These are phyloP conservation scores for Halophytophthora batemanensis DNA, from an alignment of 352 stramenopile species.

Conservation along the genomic window DNA sequence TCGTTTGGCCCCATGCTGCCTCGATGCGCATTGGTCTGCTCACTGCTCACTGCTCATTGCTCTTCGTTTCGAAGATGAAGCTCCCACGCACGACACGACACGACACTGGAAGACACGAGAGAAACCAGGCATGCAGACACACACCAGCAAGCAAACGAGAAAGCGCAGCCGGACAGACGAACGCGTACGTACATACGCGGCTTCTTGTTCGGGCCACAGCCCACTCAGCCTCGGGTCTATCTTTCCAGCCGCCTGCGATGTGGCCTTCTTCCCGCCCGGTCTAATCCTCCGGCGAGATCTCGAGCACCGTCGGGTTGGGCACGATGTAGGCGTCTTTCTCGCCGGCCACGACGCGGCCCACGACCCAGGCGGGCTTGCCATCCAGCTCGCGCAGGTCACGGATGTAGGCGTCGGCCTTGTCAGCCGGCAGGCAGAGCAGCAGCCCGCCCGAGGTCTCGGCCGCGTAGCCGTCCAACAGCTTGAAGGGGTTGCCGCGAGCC, in stretches of 20 bases:
- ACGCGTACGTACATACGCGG: not conserved
- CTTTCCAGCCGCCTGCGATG: no score
- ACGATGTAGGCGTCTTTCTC: conserved; percentile 61
- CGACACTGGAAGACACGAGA: no score
- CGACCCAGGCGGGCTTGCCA: conserved; percentile 90
- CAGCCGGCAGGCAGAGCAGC: conserved; percentile 87
- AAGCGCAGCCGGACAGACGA: no score
- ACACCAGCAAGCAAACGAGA: no score
- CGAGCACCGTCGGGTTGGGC: conserved; percentile 46
- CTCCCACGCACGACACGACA: no score
- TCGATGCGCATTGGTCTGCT: no score
- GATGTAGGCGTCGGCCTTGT: conserved; percentile 85
- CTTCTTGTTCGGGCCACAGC: not conserved
- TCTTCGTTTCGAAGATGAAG: no score
- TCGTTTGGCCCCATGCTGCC: no score
- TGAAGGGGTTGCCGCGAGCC: conserved; percentile 90
- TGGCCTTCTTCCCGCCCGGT: not conserved
- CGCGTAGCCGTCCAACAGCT: conserved; percentile 88
- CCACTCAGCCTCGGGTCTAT: no score
- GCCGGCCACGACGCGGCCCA: conserved; percentile 88
- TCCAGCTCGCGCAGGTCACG: conserved; percentile 86
- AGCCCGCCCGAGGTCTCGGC: conserved; percentile 94
- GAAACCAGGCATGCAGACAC: no score
- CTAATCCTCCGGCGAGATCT: conserved; percentile 49
- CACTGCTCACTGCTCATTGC: no score